A percentile compares a stretch with the other conserved stretches of the same genome.
These are phyloP conservation scores for Sphaerosporella brunnea DNA, from an alignment of 495 filamentous ascomycete species.

Conservation along the genomic window DNA sequence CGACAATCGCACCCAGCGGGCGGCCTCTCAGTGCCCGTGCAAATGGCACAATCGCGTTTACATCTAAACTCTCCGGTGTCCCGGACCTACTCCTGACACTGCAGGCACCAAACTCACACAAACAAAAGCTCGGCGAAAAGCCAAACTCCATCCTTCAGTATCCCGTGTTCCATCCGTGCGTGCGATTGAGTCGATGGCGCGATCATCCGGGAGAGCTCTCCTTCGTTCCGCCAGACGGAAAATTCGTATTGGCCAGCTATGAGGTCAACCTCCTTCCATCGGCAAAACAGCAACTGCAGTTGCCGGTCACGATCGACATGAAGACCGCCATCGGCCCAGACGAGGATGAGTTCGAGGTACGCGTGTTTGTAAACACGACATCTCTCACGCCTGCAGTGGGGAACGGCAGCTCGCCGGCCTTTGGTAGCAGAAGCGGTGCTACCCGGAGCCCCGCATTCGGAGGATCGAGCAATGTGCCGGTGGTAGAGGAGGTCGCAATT, in stretches of 20 bases:
- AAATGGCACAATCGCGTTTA: constrained; percentile 87
- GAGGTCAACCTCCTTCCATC: constrained; percentile 74
- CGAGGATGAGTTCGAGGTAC: constrained; percentile 77
- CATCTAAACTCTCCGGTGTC: constrained; percentile 81
- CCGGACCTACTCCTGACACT: constrained; percentile 75
- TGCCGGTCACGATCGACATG: constrained; percentile 69
- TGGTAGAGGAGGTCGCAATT: constrained; percentile 63
- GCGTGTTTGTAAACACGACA: constrained; percentile 49
- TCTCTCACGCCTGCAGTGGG: constrained; percentile 28
- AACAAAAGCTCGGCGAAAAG: constrained; percentile 40
- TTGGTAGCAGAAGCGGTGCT: constrained; percentile 28
- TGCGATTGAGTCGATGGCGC: constrained; percentile 67
- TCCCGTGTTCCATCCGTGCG: constrained; percentile 95
- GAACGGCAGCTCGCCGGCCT: constrained; percentile 12
- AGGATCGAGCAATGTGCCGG: constrained; percentile 41
- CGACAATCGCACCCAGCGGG: constrained; percentile 79
- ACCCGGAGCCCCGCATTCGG: constrained; percentile 44
- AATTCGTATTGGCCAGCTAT: constrained; percentile 88
- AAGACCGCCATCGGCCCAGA: constrained; percentile 54
- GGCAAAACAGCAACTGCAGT: constrained; percentile 42
- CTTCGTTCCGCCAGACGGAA: constrained; percentile 87
- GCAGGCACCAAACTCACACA: constrained; percentile 24
- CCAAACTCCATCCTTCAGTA: constrained; percentile 47
- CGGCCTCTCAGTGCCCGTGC: constrained; percentile 69
- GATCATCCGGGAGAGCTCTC: constrained; percentile 76